Evolutionary conservation across 2,329 filamentous ascomycete genomes (phyloP), one percentile per base, ranked within the genome.

Genomic region (Blastomyces gilchristii): DNA sequence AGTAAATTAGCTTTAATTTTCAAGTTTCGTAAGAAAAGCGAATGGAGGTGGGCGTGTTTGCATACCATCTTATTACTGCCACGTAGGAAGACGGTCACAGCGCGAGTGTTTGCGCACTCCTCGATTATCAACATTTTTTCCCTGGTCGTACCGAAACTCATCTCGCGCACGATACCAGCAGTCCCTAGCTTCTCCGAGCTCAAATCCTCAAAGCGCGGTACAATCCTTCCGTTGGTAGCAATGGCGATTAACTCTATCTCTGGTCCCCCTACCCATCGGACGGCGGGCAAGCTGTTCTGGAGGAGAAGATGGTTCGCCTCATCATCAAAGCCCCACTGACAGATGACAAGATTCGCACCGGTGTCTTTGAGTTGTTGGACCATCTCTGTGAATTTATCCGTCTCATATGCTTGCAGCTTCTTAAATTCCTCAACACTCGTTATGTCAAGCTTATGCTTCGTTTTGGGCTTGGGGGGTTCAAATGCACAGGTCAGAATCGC

Each of bases 71-170:
- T 99, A 85, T 99, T 99, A 82, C 91, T 96, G 72, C 94, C 94
- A 72, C 94, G 85, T 65, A 99, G 90, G 76, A 99, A 99, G 62
- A 96, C 87, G 2, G 94, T 99, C 65, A 99, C 95, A 54, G 94
- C 94, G 71, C 94, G 84, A 64, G 91, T 96, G 81, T 99, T 99
- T 72, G 95, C 94, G 74, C 94, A 99, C 79, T 99, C 94, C 80
- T 99, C 95, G 71, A 99, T 99, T 63, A 99, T 90, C 70, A 99
- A 82, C 94, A 99, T 99, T 85, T 99, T 97, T 79, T 99, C 94
- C 73, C 94, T 85, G 53, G 94, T 99, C 1, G 94, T 99, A 71
- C 94, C 94, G 72, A 99, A 99, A 37, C 86, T 89, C 88, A 99
- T 91, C 78, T 99, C 92, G 68, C 91, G 85, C 64, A 99, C 94